Evolutionary conservation across 176 grass and related monocot species (phyloP).

Genomic region (Rhynchospora pubera): DNA sequence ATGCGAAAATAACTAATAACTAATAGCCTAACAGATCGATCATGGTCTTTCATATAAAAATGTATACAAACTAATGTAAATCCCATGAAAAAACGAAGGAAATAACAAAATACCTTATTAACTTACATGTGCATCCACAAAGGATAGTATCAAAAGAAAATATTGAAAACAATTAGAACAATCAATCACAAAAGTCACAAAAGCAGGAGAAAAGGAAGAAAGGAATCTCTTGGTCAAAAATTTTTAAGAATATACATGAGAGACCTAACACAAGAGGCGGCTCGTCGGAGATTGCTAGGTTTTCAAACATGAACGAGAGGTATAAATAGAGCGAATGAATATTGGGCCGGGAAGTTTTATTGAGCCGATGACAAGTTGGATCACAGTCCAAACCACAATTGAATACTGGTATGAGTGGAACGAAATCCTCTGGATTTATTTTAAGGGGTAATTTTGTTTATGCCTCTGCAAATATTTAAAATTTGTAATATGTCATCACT

Average conservation of each 20-base stretch:
- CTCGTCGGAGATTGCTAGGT: background rate
- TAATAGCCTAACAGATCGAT: background rate
- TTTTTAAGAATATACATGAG: background rate
- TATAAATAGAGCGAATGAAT: background rate
- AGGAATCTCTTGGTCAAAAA: background rate
- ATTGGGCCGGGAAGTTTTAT: background rate
- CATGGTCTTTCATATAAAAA: background rate
- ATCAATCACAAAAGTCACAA: background rate
- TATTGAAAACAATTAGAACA: background rate
- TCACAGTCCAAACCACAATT: background rate
- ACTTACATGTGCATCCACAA: background rate
- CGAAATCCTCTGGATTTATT: no score
- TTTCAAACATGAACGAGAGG: background rate
- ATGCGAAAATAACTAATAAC: background rate
- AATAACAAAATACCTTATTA: background rate
- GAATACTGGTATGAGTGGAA: background rate
- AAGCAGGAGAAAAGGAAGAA: background rate
- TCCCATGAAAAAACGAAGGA: background rate
- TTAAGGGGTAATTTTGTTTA: no score
- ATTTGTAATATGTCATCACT: no score
- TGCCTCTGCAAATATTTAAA: no score
- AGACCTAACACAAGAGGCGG: background rate
- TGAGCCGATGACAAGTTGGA: background rate
- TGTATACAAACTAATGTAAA: background rate
- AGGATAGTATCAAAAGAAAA: background rate